Conservation (phyloP, 108 stramenopile genomes). For the Epithemia pelagica region DNA sequence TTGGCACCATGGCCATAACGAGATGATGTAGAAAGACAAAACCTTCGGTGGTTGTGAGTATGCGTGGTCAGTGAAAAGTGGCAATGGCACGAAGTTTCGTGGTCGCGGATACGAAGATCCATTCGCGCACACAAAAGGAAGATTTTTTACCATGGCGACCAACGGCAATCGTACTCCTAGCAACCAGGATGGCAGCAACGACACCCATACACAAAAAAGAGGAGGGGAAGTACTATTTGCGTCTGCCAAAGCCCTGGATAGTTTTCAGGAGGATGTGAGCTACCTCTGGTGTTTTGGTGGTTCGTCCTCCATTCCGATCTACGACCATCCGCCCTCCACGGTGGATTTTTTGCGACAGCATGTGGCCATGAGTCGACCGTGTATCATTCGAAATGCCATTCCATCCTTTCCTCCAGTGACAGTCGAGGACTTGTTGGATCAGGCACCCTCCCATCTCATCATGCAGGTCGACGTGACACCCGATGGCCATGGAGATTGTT, state of each 20-base stretch:
- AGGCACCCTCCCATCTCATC: conserved; percentile 18
- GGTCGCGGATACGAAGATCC: no score
- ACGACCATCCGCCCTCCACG: conserved; percentile 49
- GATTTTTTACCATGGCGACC: no score
- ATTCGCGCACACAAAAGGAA: no score
- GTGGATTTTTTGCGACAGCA: conserved; percentile 63
- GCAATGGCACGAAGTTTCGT: no score
- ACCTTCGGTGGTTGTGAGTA: no score
- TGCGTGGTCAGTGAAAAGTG: no score
- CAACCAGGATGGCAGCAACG: neutral
- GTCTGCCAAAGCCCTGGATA: conserved; percentile 10
- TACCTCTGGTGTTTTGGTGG: conserved; percentile 45
- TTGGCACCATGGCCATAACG: no score
- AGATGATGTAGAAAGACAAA: no score
- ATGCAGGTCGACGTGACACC: conserved; percentile 83
- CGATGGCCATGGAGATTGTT: conserved; percentile 86
- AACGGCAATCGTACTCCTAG: no score
- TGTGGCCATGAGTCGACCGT: conserved; percentile 51
- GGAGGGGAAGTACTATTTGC: neutral
- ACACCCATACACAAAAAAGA: neutral
- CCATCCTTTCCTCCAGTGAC: conserved; percentile 26
- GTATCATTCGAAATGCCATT: conserved; percentile 63
- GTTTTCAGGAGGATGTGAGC: conserved; percentile 49
- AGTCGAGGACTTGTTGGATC: conserved; percentile 53
- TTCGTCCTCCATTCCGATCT: conserved; percentile 26